A percentile compares a stretch with the other conserved stretches of the same genome.
phyloP scores from a whole-genome alignment of 139 green algal species.

The Zygnema circumcarinatum region DNA sequence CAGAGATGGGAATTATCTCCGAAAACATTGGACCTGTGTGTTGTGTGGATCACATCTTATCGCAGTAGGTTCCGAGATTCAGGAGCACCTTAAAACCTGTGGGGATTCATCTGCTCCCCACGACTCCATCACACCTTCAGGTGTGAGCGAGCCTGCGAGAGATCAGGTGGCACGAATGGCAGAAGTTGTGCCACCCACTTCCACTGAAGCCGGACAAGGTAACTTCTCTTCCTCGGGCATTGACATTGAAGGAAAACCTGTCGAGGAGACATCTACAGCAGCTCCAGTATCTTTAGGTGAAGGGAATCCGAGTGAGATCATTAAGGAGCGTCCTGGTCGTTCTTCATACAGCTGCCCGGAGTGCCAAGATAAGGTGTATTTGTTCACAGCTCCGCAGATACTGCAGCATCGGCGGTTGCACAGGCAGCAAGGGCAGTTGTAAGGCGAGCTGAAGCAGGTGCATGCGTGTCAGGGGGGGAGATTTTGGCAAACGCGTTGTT shows the following conservation, averaged over 20 bases:
- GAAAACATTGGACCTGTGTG: constrained; percentile 15
- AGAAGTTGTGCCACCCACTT: background rate
- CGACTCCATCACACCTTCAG: background rate
- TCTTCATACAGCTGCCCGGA: constrained; percentile 4
- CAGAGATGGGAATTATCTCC: background rate
- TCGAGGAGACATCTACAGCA: background rate
- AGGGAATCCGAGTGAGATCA: background rate
- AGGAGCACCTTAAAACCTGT: constrained; percentile 1
- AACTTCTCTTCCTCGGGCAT: background rate
- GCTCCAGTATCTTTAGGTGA: background rate
- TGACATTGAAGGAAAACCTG: background rate
- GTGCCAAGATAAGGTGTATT: background rate
- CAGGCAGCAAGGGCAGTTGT: too few species aligned
- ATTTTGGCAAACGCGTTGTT: too few species aligned
- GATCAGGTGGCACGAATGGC: background rate
- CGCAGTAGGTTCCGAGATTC: background rate
- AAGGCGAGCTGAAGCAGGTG: too few species aligned
- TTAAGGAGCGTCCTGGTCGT: background rate
- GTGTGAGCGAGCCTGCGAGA: background rate
- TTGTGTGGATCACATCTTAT: background rate
- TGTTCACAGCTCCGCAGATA: constrained; percentile 35
- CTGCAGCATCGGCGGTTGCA: constrained; percentile 23
- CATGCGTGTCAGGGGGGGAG: too few species aligned
- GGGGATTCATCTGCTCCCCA: background rate
- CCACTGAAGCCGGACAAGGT: background rate